phyloP scores from a whole-genome alignment of 2,329 filamentous ascomycete genomes.

The Graphilbum sp. region DNA sequence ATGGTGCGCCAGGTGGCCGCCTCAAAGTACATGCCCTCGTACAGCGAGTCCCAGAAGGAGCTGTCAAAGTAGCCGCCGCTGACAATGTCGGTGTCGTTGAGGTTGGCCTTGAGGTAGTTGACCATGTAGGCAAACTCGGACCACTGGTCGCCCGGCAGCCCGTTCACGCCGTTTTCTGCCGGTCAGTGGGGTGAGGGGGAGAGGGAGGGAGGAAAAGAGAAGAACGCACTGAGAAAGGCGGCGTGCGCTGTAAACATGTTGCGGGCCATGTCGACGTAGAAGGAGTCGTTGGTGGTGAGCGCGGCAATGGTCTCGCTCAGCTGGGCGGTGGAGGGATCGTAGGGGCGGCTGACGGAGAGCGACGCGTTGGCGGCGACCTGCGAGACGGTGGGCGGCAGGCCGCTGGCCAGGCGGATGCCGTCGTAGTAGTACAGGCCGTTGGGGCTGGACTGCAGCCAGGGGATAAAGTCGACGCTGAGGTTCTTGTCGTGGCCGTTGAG shows the following conservation, averaged over 20 bases:
- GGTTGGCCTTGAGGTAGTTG: constrained; percentile 35
- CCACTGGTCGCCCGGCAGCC: constrained; percentile 41
- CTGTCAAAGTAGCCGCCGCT: constrained; percentile 23
- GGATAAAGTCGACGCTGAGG: constrained; percentile 41
- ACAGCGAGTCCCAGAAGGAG: constrained; percentile 32
- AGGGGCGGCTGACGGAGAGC: constrained; percentile 17
- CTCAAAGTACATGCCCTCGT: constrained; percentile 42
- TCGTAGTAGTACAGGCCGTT: constrained; percentile 37
- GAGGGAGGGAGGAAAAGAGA: too few species aligned
- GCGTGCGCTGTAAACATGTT: constrained; percentile 28
- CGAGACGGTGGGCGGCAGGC: constrained; percentile 33
- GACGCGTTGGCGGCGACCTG: constrained; percentile 29
- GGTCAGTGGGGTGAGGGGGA: not conserved
- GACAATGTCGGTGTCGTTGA: constrained; percentile 37
- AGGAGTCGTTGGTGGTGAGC: constrained; percentile 16
- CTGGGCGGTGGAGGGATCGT: constrained; percentile 16
- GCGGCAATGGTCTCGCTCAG: constrained; percentile 21
- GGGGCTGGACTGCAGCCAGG: constrained; percentile 38
- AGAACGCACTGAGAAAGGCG: constrained; percentile 13
- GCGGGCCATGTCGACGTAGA: constrained; percentile 20
- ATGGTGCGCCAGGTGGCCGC: constrained; percentile 49
- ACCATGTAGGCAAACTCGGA: constrained; percentile 47
- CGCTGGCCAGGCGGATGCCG: constrained; percentile 30
- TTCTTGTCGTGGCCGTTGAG: constrained; percentile 35
- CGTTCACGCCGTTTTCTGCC: constrained; percentile 17